Conservation (phyloP, 768 basidiomycete species). For the Suillus decipiens region DNA sequence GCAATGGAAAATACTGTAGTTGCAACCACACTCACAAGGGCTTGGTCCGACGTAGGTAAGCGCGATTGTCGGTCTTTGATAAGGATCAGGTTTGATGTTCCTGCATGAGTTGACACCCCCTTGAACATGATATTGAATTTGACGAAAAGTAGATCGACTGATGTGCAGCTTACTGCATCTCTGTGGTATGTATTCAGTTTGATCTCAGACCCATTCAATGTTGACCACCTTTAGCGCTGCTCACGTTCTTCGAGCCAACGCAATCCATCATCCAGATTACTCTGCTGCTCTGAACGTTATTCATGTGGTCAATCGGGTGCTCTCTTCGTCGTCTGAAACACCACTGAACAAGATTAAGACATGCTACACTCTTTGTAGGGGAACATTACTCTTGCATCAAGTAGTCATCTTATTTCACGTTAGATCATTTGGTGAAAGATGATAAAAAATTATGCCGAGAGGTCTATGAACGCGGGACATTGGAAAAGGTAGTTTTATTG, state of each 20-base stretch:
- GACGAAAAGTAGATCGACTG: conserved; percentile 57
- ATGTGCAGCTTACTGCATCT: conserved; percentile 71
- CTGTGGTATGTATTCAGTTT: conserved; percentile 50
- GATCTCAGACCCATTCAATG: not conserved
- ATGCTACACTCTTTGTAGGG: conserved; percentile 76
- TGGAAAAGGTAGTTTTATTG: conserved; percentile 54
- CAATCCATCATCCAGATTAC: conserved; percentile 41
- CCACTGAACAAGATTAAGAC: conserved; percentile 57
- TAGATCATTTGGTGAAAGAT: conserved; percentile 72
- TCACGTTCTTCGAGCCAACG: conserved; percentile 57
- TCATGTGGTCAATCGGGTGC: conserved; percentile 65
- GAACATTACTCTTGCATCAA: not conserved
- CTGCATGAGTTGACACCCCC: conserved; percentile 16
- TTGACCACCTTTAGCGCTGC: conserved; percentile 47
- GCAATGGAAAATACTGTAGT: conserved; percentile 61
- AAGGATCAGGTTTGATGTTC: conserved; percentile 10
- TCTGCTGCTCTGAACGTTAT: conserved; percentile 59
- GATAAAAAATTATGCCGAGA: conserved; percentile 64
- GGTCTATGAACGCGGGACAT: conserved; percentile 70
- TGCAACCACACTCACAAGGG: conserved; percentile 49
- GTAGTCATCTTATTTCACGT: not conserved
- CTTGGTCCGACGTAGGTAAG: conserved; percentile 41
- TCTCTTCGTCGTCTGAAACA: conserved; percentile 45
- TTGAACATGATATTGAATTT: conserved; percentile 49
- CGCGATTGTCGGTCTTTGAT: conserved; percentile 24